Evolutionary conservation across 2,329 filamentous ascomycete genomes (phyloP).

Genomic region (Amauroascus verrucosus): DNA sequence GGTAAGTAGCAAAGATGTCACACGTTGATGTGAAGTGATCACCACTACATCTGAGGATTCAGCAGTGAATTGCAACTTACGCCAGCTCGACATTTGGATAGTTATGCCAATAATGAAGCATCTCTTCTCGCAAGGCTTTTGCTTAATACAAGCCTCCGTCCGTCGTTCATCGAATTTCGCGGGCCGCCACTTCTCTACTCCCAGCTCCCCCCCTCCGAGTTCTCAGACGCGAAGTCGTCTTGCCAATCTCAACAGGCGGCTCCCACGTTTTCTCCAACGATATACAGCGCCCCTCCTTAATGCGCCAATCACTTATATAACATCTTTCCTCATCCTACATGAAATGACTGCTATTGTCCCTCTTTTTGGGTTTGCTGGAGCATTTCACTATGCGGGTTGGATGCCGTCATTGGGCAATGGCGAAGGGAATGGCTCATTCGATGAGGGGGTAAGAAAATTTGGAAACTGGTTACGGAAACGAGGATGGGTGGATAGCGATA

Average conservation of each 20-base stretch:
- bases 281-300: slow-evolving; percentile 61
- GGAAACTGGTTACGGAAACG: slow-evolving; percentile 67
- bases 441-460: slow-evolving; percentile 61
- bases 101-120: background rate
- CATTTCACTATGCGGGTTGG: slow-evolving; percentile 72
- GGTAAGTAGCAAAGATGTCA: background rate
- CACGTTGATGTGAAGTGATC: background rate
- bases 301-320: slow-evolving; percentile 72
- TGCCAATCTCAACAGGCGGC: slow-evolving; percentile 35
- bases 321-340: slow-evolving; percentile 80
- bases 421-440: slow-evolving; percentile 26
- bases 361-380: slow-evolving; percentile 59
- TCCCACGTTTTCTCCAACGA: slow-evolving; percentile 57
- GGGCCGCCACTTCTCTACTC: slow-evolving; percentile 4
- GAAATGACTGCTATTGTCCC: slow-evolving; percentile 82
- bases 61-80: background rate
- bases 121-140: background rate
- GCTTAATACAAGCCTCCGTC: background rate
- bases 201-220: background rate
- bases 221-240: slow-evolving; percentile 23
- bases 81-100: background rate
- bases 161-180: background rate
- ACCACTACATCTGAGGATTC: background rate
- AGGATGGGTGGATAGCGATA: slow-evolving; percentile 57
- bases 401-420: slow-evolving; percentile 48